These are phyloP conservation scores for Acanthamoeba sp. DNA, from an alignment of 208 protist species.

Conservation along the genomic window DNA sequence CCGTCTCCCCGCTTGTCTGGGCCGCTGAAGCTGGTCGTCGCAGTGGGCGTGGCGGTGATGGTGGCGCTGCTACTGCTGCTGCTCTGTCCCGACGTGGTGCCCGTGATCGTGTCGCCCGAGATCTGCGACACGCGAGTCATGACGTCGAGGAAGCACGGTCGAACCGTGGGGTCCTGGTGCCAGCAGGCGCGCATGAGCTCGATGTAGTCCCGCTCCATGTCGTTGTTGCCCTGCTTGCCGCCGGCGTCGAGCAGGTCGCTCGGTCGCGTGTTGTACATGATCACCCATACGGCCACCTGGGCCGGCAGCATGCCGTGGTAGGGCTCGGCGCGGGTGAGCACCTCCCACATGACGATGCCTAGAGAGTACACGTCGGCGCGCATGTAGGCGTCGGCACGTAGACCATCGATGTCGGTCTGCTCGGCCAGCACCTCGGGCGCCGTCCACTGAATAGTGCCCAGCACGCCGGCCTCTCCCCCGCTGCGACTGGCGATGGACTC, in stretches of 20 bases:
- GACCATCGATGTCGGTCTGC: neutral
- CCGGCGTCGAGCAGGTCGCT: neutral
- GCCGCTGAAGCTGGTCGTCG: neutral
- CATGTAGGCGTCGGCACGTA: neutral
- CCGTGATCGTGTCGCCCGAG: neutral
- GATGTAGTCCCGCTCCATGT: conserved; percentile 8
- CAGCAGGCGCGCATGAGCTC: conserved; percentile 12
- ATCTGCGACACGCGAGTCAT: neutral
- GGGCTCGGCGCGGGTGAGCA: neutral
- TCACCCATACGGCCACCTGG: neutral
- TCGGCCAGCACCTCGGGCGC: neutral
- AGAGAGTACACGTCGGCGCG: neutral
- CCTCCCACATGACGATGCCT: neutral
- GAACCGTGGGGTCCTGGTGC: neutral
- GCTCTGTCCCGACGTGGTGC: neutral
- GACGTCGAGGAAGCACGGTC: conserved; percentile 7
- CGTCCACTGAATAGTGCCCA: neutral
- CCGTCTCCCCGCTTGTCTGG: neutral
- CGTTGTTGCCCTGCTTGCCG: neutral
- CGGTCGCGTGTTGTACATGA: neutral
- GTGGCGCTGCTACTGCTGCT: neutral
- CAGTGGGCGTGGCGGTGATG: neutral
- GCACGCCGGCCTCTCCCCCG: neutral
- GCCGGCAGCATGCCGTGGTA: neutral
- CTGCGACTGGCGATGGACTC: neutral